Conservation (phyloP, 352 stramenopile genomes). For the Phytophthora melonis region DNA sequence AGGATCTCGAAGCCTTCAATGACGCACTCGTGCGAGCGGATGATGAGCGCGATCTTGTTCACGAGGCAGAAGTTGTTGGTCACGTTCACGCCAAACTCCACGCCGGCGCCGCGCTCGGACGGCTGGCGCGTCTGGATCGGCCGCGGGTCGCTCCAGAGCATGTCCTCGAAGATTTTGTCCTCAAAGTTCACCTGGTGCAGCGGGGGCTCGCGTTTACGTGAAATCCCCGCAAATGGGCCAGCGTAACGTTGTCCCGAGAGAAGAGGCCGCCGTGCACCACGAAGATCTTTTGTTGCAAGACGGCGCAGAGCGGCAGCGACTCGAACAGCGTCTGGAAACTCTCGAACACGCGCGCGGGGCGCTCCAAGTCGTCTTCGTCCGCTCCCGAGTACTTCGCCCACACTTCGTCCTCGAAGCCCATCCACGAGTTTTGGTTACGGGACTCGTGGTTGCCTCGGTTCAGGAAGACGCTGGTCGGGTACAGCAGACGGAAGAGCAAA, state of each 20-base stretch:
- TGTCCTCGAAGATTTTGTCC: conserved; percentile 94
- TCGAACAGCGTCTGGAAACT: conserved; percentile 89
- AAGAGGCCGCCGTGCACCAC: conserved; percentile 95
- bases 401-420: conserved; percentile 93
- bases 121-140: conserved; percentile 78
- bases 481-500: conserved; percentile 79
- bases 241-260: conserved; percentile 91
- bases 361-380: conserved; percentile 59
- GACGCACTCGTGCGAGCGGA: conserved; percentile 95
- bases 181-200: conserved; percentile 91
- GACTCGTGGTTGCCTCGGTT: conserved; percentile 98
- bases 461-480: conserved; percentile 88
- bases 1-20: conserved; percentile 92
- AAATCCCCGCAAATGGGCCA: conserved; percentile 92
- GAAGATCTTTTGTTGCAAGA: conserved; percentile 94
- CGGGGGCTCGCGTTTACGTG: conserved; percentile 92
- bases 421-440: conserved; percentile 94
- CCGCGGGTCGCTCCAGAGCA: conserved; percentile 94
- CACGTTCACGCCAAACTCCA: conserved; percentile 94
- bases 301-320: conserved; percentile 87
- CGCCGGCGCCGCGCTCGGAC: conserved; percentile 89
- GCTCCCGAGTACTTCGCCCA: conserved; percentile 84
- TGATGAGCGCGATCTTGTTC: conserved; percentile 93
- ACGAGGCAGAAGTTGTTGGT: conserved; percentile 95
- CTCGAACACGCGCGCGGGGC: conserved; percentile 66